Percentiles rank a stretch among this genome's conserved stretches.
These are phyloP conservation scores for Suillus paluster DNA, from an alignment of 768 basidiomycete genomes.

Conservation along the genomic window DNA sequence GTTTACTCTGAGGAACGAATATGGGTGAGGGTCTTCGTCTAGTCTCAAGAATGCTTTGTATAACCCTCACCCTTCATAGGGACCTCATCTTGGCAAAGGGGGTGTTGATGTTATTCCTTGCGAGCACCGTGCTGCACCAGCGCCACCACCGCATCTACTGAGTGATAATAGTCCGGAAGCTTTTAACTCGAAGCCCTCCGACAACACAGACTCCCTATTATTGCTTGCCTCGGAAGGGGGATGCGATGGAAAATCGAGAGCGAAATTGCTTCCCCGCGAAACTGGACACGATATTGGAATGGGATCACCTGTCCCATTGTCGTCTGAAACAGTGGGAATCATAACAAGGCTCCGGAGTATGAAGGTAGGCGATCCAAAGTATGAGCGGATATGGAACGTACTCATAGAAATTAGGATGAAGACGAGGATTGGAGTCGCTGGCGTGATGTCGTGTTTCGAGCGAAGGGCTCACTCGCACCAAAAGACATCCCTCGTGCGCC, in stretches of 20 bases:
- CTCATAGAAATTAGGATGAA: constrained; percentile 60
- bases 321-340: constrained; percentile 74
- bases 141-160: constrained; percentile 46
- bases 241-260: constrained; percentile 12
- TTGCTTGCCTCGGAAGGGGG: neutral
- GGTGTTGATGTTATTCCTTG: constrained; percentile 80
- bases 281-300: constrained; percentile 88
- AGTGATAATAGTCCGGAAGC: constrained; percentile 52
- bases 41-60: neutral
- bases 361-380: constrained; percentile 58
- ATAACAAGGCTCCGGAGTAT: constrained; percentile 81
- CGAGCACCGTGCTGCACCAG: constrained; percentile 65
- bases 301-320: constrained; percentile 83
- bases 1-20: constrained; percentile 83
- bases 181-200: constrained; percentile 19
- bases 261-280: constrained; percentile 74
- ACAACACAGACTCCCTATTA: neutral
- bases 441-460: constrained; percentile 84
- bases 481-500: constrained; percentile 37
- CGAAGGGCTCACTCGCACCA: constrained; percentile 61
- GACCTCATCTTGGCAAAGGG: constrained; percentile 71
- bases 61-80: constrained; percentile 45
- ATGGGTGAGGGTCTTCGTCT: constrained; percentile 55
- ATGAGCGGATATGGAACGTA: neutral
- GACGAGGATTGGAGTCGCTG: constrained; percentile 89